Evolutionary conservation across 495 filamentous ascomycete species (phyloP).

Genomic region (Penicillium angulare): DNA sequence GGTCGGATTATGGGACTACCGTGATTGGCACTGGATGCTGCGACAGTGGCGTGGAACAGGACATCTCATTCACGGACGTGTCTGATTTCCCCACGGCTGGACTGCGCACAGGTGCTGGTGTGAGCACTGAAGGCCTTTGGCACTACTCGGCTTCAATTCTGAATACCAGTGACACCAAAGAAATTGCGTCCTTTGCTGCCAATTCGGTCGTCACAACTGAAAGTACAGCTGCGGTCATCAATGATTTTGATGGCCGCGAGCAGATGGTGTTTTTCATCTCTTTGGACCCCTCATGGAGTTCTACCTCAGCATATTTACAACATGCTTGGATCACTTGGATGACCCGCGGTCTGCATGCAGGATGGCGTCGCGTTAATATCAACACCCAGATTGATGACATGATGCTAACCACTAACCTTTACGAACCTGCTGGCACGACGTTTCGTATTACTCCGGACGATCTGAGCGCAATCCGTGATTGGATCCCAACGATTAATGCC

Average conservation of each 20-base stretch:
- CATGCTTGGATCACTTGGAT: conserved; percentile 66
- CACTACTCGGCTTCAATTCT: conserved; percentile 58
- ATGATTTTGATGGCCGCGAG: conserved; percentile 54
- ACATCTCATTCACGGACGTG: conserved; percentile 47
- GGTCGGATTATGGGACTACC: conserved; percentile 47
- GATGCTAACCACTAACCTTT: conserved; percentile 56
- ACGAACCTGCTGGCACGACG: conserved; percentile 38
- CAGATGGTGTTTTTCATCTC: conserved; percentile 62
- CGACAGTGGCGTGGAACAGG: conserved; percentile 48
- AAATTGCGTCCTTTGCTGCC: conserved; percentile 52
- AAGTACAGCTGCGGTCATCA: conserved; percentile 58
- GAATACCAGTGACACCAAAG: conserved; percentile 50
- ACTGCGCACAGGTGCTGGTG: conserved; percentile 45
- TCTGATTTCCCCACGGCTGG: conserved; percentile 51
- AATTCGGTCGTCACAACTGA: conserved; percentile 23
- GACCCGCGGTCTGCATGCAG: conserved; percentile 55
- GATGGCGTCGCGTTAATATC: conserved; percentile 54
- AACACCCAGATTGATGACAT: conserved; percentile 67
- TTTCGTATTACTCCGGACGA: conserved; percentile 54
- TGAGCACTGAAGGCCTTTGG: conserved; percentile 54
- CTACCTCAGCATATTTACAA: conserved; percentile 55
- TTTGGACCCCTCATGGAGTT: conserved; percentile 56
- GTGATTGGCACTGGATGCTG: conserved; percentile 44
- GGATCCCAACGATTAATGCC: conserved; percentile 49
- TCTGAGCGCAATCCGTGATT: conserved; percentile 45